A percentile compares a stretch with the other conserved stretches of the same genome.
These are phyloP conservation scores for Colletotrichum sp. DNA, from an alignment of 2,329 filamentous ascomycete genomes.

Conservation along the genomic window DNA sequence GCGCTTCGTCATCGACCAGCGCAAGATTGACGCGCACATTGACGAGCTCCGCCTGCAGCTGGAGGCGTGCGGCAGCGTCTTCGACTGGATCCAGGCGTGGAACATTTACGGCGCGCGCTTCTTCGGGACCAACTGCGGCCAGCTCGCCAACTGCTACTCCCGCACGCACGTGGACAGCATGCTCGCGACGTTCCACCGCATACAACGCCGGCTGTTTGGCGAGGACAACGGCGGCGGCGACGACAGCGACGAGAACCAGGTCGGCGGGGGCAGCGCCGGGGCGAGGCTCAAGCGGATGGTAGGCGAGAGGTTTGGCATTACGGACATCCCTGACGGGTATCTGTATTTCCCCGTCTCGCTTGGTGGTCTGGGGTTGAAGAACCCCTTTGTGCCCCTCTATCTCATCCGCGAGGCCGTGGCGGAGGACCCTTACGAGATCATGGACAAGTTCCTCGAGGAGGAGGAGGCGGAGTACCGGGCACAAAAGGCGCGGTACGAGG, in stretches of 20 bases:
- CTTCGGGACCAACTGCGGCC: constrained; percentile 63
- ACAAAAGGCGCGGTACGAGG: constrained; percentile 36
- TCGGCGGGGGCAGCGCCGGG: constrained; percentile 30
- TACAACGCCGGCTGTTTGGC: constrained; percentile 56
- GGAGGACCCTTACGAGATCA: constrained; percentile 25
- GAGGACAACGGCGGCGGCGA: constrained; percentile 24
- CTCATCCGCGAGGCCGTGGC: constrained; percentile 29
- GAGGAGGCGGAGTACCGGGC: constrained; percentile 38
- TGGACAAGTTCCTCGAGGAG: constrained; percentile 32
- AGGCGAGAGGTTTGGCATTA: constrained; percentile 49
- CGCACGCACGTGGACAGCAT: constrained; percentile 60
- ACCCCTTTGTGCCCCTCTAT: constrained; percentile 32
- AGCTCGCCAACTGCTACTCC: constrained; percentile 59
- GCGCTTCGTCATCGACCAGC: constrained; percentile 59
- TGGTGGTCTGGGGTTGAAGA: constrained; percentile 44
- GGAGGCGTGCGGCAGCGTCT: constrained; percentile 54
- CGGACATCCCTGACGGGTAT: constrained; percentile 42
- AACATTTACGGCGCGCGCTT: constrained; percentile 63
- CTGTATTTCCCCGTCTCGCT: constrained; percentile 43
- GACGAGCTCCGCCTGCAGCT: constrained; percentile 61
- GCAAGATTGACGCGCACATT: constrained; percentile 60
- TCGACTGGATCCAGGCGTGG: constrained; percentile 65
- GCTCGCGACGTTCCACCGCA: constrained; percentile 54
- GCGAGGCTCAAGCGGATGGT: constrained; percentile 53
- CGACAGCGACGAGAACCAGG: background rate